Evolutionary conservation across 257 asterid species (phyloP).

Genomic region (Solanum arcanum): DNA sequence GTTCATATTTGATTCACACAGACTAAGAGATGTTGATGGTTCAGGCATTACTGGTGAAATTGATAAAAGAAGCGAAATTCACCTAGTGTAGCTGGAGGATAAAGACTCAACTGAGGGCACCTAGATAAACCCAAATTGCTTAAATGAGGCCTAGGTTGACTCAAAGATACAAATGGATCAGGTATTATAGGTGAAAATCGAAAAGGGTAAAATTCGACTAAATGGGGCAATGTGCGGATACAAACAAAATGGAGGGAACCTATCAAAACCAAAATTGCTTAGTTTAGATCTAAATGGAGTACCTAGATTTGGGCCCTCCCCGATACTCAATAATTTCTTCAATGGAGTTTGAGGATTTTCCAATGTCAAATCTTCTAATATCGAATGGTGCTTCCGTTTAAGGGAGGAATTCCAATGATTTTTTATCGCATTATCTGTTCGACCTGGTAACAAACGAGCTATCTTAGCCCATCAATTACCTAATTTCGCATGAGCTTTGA

Average conservation of each 20-base stretch:
- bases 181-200: neutral
- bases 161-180: neutral
- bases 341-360: neutral
- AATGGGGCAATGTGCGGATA: neutral
- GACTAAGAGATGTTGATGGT: neutral
- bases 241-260: neutral
- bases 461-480: conserved; percentile 4
- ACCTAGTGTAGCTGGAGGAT: neutral
- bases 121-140: neutral
- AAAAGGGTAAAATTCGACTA: neutral
- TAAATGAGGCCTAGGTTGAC: neutral
- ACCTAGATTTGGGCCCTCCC: neutral
- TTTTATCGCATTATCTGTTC: neutral
- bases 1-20: too few relatives aligned
- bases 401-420: neutral
- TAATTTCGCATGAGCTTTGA: neutral
- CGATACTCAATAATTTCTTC: neutral
- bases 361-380: neutral
- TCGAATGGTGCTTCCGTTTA: neutral
- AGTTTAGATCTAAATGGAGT: neutral
- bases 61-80: neutral
- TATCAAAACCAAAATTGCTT: neutral
- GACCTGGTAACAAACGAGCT: neutral
- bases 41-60: neutral
- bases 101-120: neutral